Conservation (phyloP, 768 basidiomycete species). For the Scleroderma bovista region DNA sequence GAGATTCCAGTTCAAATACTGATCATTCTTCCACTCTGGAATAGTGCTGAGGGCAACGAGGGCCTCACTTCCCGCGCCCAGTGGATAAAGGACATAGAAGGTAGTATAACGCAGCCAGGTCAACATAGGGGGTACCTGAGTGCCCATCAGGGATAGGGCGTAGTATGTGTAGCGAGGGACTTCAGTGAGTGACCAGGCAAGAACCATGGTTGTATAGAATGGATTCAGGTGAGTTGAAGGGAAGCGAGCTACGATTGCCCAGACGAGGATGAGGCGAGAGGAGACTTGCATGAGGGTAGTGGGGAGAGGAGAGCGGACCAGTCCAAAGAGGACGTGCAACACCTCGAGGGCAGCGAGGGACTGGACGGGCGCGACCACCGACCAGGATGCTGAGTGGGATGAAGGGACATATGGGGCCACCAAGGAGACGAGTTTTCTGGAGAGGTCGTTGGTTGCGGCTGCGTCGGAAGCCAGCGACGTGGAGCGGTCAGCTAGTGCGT, state of each 20-base stretch:
- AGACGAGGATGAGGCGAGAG: slow-evolving; percentile 77
- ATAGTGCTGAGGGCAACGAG: slow-evolving; percentile 76
- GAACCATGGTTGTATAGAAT: slow-evolving; percentile 83
- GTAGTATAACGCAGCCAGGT: slow-evolving; percentile 83
- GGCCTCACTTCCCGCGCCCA: slow-evolving; percentile 90
- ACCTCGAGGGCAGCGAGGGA: slow-evolving; percentile 81
- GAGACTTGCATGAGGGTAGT: slow-evolving; percentile 80
- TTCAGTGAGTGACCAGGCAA: slow-evolving; percentile 91
- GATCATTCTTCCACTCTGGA: slow-evolving; percentile 41
- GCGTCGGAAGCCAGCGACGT: slow-evolving; percentile 21
- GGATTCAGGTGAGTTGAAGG: slow-evolving; percentile 59
- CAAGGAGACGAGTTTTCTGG: slow-evolving; percentile 29
- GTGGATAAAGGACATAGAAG: slow-evolving; percentile 90
- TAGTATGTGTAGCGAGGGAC: slow-evolving; percentile 91
- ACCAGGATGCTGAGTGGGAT: slow-evolving; percentile 51
- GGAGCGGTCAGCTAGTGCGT: slow-evolving; percentile 31
- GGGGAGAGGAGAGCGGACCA: slow-evolving; percentile 70
- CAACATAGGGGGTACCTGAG: slow-evolving; percentile 49
- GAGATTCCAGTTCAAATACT: slow-evolving; percentile 43
- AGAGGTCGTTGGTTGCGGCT: slow-evolving; percentile 31
- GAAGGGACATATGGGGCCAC: slow-evolving; percentile 34
- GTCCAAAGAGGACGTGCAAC: slow-evolving; percentile 69
- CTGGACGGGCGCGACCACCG: slow-evolving; percentile 68
- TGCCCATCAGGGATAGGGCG: slow-evolving; percentile 56
- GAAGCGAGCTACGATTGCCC: slow-evolving; percentile 55